These are phyloP conservation scores for Alternaria arbusti DNA, from an alignment of 2,329 filamentous ascomycete genomes.

Conservation along the genomic window DNA sequence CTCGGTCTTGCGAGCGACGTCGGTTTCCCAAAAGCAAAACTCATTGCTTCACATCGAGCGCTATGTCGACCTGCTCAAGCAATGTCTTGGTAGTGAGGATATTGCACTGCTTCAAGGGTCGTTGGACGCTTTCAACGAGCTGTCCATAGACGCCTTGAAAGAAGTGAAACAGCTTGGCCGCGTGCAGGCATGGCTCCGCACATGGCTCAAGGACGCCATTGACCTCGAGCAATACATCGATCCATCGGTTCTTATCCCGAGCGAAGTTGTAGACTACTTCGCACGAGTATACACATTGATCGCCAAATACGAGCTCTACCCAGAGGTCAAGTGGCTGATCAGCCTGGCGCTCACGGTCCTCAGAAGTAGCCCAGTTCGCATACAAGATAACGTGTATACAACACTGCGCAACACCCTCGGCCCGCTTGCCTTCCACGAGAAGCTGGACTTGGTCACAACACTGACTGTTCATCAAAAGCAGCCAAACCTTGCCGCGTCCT, in stretches of 20 bases:
- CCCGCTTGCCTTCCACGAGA: slow-evolving; percentile 23
- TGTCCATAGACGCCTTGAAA: slow-evolving; percentile 24
- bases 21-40: slow-evolving; percentile 31
- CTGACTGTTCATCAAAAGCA: slow-evolving; percentile 18
- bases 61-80: slow-evolving; percentile 31
- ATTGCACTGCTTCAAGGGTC: slow-evolving; percentile 19
- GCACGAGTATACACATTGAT: slow-evolving; percentile 28
- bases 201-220: slow-evolving; percentile 28
- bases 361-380: slow-evolving; percentile 15
- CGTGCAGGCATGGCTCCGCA: slow-evolving; percentile 24
- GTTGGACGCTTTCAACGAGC: slow-evolving; percentile 38
- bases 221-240: slow-evolving; percentile 27
- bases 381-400: slow-evolving; percentile 15
- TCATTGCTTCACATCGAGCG: slow-evolving; percentile 26
- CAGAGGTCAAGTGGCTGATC: slow-evolving; percentile 27
- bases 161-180: slow-evolving; percentile 22
- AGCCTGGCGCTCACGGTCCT: slow-evolving; percentile 30
- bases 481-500: slow-evolving; percentile 19
- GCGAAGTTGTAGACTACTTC: slow-evolving; percentile 23
- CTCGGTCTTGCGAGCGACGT: slow-evolving; percentile 34
- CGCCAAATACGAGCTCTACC: slow-evolving; percentile 33
- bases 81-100: slow-evolving; percentile 22
- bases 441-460: slow-evolving; percentile 24
- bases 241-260: slow-evolving; percentile 7
- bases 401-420: slow-evolving; percentile 23